Percentiles rank a stretch among this genome's conserved stretches.
Evolutionary conservation across 225 moss, liverwort and hornwort species (phyloP).

Genomic region (Pseudoscleropodium purum): DNA sequence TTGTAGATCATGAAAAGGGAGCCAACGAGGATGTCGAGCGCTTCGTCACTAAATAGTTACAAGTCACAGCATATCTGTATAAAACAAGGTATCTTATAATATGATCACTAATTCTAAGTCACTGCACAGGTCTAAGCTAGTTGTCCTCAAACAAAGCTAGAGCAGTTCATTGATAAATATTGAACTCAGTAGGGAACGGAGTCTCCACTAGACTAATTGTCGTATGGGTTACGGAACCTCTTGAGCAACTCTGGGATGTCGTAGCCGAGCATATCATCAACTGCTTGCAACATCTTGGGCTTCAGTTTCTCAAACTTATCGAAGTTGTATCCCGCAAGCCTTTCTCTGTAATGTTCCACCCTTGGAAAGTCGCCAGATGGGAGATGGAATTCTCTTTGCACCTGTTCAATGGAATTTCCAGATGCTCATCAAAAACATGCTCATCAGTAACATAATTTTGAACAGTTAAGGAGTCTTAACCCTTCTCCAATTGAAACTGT

Average conservation of each 20-base stretch:
- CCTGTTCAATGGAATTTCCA: slow-evolving; percentile 18
- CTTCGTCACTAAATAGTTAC: background rate
- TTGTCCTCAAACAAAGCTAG: background rate
- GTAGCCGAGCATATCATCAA: slow-evolving; percentile 98
- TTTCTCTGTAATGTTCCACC: slow-evolving; percentile 74
- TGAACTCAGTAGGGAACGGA: background rate
- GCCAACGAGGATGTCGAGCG: background rate
- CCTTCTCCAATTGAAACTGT: background rate
- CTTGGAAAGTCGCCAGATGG: slow-evolving; percentile 89
- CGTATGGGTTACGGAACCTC: slow-evolving; percentile 86
- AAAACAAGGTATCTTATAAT: background rate
- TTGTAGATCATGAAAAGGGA: background rate
- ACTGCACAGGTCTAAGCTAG: background rate
- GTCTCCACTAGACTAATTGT: slow-evolving; percentile 10
- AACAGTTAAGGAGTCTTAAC: no score
- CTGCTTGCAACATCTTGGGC: slow-evolving; percentile 81
- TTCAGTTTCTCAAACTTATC: slow-evolving; percentile 89
- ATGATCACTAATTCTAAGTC: background rate
- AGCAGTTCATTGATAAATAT: background rate
- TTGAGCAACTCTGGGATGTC: slow-evolving; percentile 87
- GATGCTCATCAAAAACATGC: background rate
- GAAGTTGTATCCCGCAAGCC: slow-evolving; percentile 67
- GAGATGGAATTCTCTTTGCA: slow-evolving; percentile 83
- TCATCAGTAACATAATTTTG: no score
- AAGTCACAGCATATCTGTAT: background rate